Evolutionary conservation across 495 filamentous ascomycete genomes (phyloP).

Genomic region (Pyronema omphalodes): DNA sequence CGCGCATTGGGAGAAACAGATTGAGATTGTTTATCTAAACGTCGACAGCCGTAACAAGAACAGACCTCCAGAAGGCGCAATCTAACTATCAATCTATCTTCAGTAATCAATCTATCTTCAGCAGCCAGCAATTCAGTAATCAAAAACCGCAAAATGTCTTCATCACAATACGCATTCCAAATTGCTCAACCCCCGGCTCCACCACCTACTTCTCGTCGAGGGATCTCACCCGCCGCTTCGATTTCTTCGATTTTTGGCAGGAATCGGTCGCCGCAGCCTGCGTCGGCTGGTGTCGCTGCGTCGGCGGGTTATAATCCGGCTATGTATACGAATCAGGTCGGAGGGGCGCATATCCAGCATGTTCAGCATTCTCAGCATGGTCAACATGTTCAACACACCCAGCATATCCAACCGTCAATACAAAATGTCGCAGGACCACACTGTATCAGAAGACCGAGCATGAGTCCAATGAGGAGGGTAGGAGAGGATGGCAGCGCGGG

Average conservation of each 20-base stretch:
- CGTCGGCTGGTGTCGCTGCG: background rate
- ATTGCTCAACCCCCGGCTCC: background rate
- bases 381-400: too few species aligned
- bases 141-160: too few species aligned
- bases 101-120: too few species aligned
- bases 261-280: background rate
- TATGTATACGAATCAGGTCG: background rate
- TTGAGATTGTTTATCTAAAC: too few species aligned
- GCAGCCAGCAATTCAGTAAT: too few species aligned
- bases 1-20: too few species aligned
- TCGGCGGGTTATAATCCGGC: conserved; percentile 4
- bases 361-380: too few species aligned
- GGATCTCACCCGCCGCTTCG: background rate
- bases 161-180: conserved; percentile 21
- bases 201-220: background rate
- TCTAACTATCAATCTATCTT: too few species aligned
- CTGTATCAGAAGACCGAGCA: conserved; percentile 14
- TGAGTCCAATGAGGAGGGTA: conserved; percentile 16
- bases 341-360: too few species aligned
- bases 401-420: too few species aligned
- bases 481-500: conserved; percentile 7
- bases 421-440: background rate
- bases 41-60: too few species aligned
- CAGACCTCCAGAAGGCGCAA: too few species aligned
- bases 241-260: background rate